These are phyloP conservation scores for Fusarium tupiense DNA, from an alignment of 2,329 filamentous ascomycete genomes.

Conservation along the genomic window DNA sequence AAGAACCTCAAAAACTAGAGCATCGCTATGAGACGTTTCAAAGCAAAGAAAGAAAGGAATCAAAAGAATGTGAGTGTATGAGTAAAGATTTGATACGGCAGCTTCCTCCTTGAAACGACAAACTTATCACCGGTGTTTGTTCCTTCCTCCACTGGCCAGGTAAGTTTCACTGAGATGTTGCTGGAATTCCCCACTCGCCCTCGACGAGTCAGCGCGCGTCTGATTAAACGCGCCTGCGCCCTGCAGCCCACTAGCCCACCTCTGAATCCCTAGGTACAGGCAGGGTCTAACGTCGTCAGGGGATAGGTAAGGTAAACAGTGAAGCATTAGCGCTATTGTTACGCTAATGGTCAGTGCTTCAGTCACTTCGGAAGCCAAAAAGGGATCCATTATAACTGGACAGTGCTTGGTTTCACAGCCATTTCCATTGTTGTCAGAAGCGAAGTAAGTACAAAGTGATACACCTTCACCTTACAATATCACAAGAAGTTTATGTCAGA, in stretches of 20 bases:
- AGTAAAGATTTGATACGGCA: background rate
- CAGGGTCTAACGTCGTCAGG: constrained; percentile 1
- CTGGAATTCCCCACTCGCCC: background rate
- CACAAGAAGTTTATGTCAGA: background rate
- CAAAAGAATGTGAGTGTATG: background rate
- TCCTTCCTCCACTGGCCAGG: constrained; percentile 12
- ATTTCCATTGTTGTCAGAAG: constrained; percentile 12
- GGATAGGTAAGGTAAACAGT: background rate
- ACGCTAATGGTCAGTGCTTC: constrained; percentile 20
- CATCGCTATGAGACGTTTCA: background rate
- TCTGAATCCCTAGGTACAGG: background rate
- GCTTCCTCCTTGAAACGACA: background rate
- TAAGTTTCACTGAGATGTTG: background rate
- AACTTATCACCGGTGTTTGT: background rate
- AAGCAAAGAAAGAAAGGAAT: background rate
- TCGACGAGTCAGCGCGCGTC: constrained; percentile 17
- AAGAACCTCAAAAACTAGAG: background rate
- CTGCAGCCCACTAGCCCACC: background rate
- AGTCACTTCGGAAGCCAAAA: constrained; percentile 11
- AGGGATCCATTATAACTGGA: background rate
- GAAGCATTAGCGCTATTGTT: constrained; percentile 10
- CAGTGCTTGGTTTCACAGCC: background rate
- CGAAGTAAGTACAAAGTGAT: background rate
- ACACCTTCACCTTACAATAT: background rate
- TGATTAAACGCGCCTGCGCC: constrained; percentile 29